Percentiles rank a stretch among this genome's conserved stretches.
Conservation (phyloP, 805 yeast genomes). For the Cyberlindnera xylosilytica region DNA sequence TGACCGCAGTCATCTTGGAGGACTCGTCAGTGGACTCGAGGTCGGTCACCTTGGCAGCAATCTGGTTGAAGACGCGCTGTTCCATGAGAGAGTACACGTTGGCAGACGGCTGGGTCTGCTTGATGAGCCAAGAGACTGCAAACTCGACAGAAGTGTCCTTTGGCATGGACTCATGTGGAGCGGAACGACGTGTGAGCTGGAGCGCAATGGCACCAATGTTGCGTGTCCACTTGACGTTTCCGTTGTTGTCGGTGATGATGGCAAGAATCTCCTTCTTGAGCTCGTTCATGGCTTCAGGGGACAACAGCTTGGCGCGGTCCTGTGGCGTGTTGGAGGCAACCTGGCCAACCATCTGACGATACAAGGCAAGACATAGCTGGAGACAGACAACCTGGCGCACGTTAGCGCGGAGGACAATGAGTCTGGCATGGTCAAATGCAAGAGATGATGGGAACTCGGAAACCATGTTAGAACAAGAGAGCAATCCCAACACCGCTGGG, state of each 20-base stretch:
- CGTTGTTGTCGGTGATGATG: slow-evolving; percentile 80
- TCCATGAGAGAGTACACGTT: slow-evolving; percentile 77
- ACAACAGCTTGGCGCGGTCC: slow-evolving; percentile 29
- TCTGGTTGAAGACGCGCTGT: slow-evolving; percentile 53
- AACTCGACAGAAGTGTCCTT: slow-evolving; percentile 38
- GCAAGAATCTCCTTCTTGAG: slow-evolving; percentile 73
- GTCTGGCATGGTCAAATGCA: slow-evolving; percentile 79
- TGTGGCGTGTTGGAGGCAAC: slow-evolving; percentile 17
- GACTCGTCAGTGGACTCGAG: slow-evolving; percentile 13
- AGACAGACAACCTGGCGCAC: slow-evolving; percentile 81
- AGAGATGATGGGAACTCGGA: slow-evolving; percentile 80
- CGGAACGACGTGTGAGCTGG: slow-evolving; percentile 50
- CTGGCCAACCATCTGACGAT: slow-evolving; percentile 58
- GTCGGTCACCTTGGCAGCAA: slow-evolving; percentile 36
- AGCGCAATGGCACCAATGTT: slow-evolving; percentile 70
- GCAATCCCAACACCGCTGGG: slow-evolving; percentile 54
- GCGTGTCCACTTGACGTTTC: slow-evolving; percentile 87
- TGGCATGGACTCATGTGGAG: slow-evolving; percentile 25
- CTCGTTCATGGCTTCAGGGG: slow-evolving; percentile 36
- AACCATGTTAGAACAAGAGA: slow-evolving; percentile 78
- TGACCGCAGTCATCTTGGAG: slow-evolving; percentile 8
- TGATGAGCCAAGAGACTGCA: slow-evolving; percentile 74
- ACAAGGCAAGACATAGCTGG: slow-evolving; percentile 67
- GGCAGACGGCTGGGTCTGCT: slow-evolving; percentile 82
- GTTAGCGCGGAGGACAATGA: slow-evolving; percentile 77